Conservation (phyloP, 2,329 filamentous ascomycete genomes). For the Elsinoe batatas region DNA sequence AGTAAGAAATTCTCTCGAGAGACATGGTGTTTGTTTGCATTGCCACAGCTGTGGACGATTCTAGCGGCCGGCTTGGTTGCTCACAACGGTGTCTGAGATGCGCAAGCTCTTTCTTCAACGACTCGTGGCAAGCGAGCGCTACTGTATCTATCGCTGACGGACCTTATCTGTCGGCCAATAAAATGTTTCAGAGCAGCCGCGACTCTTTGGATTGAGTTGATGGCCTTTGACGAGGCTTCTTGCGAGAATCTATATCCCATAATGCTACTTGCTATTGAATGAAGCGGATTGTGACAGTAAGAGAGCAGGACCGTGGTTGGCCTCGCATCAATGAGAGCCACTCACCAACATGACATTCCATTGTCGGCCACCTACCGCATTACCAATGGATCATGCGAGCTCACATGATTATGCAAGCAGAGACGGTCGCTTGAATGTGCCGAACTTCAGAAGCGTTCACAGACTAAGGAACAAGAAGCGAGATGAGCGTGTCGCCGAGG, state of each 20-base stretch:
- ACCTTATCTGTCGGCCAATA: background rate
- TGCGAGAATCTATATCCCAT: too few relatives aligned
- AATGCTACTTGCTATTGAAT: too few relatives aligned
- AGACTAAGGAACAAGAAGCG: background rate
- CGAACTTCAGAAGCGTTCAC: background rate
- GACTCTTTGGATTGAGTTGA: background rate
- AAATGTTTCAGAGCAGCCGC: background rate
- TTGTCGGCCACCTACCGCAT: too few relatives aligned
- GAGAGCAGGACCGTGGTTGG: too few relatives aligned
- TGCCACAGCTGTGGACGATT: background rate
- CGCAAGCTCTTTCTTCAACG: background rate
- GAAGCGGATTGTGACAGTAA: too few relatives aligned
- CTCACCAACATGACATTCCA: too few relatives aligned
- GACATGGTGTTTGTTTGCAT: background rate
- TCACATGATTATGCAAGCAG: background rate
- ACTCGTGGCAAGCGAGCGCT: background rate
- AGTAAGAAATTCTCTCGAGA: background rate
- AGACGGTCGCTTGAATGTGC: background rate
- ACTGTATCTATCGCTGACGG: too few relatives aligned
- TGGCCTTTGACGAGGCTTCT: too few relatives aligned
- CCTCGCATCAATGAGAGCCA: too few relatives aligned
- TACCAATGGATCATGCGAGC: too few relatives aligned
- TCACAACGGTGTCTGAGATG: background rate
- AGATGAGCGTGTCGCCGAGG: background rate
- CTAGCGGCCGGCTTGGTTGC: background rate